Conservation (phyloP, 192 early-diverging fungal species). For the Linnemannia hyalina region DNA sequence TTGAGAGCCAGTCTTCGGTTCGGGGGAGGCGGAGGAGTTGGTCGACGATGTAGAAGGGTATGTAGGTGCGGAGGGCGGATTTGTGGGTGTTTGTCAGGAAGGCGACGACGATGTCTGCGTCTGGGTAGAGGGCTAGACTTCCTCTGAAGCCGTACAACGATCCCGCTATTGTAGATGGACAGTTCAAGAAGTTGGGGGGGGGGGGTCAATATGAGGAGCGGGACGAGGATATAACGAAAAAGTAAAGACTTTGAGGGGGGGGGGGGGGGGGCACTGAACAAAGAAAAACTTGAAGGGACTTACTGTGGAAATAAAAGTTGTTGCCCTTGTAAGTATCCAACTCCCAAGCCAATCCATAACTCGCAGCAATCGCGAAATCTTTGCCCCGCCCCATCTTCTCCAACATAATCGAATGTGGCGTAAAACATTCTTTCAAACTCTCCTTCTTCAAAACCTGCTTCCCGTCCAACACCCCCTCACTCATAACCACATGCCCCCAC, state of each 20-base stretch:
- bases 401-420: not conserved
- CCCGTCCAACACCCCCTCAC: not conserved
- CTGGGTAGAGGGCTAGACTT: not conserved
- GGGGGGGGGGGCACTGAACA: not conserved
- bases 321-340: constrained; percentile 21
- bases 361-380: constrained; percentile 7
- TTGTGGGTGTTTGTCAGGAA: constrained; percentile 3
- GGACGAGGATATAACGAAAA: not conserved
- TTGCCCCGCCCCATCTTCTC: not conserved
- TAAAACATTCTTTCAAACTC: constrained; percentile 4
- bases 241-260: not conserved
- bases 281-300: not conserved
- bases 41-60: constrained; percentile 2
- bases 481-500: constrained; percentile 14
- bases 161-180: not conserved
- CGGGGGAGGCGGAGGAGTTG: not conserved
- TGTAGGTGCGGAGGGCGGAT: not conserved
- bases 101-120: constrained; percentile 6
- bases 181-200: not conserved
- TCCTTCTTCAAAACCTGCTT: constrained; percentile 25
- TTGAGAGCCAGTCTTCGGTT: not conserved
- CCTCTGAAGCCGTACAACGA: not conserved
- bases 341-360: constrained; percentile 30
- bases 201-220: not conserved
- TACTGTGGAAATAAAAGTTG: constrained; percentile 5